phyloP scores from a whole-genome alignment of 2,329 filamentous ascomycete genomes.

The Hypoxylon sp. region DNA sequence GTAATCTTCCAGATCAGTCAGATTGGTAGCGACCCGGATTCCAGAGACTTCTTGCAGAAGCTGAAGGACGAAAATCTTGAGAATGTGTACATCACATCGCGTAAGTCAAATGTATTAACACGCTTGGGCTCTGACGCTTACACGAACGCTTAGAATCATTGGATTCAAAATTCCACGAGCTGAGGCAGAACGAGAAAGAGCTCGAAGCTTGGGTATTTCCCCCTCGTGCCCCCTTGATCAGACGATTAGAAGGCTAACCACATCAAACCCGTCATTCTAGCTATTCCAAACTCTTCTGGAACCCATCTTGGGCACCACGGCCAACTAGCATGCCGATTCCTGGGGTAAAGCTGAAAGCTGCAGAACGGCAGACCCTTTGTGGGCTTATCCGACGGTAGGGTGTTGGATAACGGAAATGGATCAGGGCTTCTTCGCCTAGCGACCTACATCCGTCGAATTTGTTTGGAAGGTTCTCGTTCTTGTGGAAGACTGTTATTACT shows the following conservation, averaged over 20 bases:
- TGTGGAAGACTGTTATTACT: background rate
- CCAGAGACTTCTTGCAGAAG: conserved; percentile 36
- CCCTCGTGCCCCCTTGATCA: background rate
- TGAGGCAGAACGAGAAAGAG: conserved; percentile 34
- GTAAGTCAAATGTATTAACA: conserved; percentile 13
- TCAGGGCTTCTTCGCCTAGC: background rate
- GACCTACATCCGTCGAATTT: background rate
- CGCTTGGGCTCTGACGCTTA: background rate
- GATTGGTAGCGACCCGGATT: conserved; percentile 36
- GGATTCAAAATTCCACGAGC: conserved; percentile 37
- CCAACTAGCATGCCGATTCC: conserved; percentile 8
- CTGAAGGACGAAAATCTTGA: conserved; percentile 37
- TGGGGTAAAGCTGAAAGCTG: background rate
- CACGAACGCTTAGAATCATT: conserved; percentile 24
- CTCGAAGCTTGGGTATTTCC: conserved; percentile 39
- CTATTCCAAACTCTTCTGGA: conserved; percentile 41
- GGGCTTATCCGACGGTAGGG: background rate
- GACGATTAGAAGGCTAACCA: conserved; percentile 11
- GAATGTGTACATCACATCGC: conserved; percentile 40
- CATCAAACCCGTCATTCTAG: conserved; percentile 5
- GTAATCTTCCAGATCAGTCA: conserved; percentile 44
- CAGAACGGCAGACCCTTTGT: background rate
- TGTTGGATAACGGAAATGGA: background rate
- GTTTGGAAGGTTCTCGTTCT: background rate
- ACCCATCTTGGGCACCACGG: conserved; percentile 32